Conservation (phyloP, 148 eudicot genomes). For the Rhododendron molle region DNA sequence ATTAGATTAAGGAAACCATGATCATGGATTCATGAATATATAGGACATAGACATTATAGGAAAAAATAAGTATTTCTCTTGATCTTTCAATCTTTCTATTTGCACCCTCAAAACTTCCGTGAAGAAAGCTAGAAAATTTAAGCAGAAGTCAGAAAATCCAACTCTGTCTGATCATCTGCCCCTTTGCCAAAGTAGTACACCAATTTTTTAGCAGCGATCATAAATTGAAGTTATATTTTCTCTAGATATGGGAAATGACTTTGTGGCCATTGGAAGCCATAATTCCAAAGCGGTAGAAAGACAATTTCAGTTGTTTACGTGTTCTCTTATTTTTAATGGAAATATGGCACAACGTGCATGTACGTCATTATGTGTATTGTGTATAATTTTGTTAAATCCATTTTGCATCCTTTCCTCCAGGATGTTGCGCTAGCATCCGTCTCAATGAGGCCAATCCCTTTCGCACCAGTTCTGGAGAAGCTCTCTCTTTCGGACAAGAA, state of each 20-base stretch:
- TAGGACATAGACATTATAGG: neutral
- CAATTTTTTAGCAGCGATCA: neutral
- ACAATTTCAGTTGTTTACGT: neutral
- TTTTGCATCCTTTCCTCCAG: conserved; percentile 29
- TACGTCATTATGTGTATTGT: neutral
- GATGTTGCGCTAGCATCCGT: conserved; percentile 88
- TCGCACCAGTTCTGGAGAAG: conserved; percentile 77
- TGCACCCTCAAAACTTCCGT: neutral
- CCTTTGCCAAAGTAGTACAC: neutral
- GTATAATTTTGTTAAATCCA: neutral
- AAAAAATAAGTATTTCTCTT: neutral
- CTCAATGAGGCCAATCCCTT: conserved; percentile 89
- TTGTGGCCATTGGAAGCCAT: neutral
- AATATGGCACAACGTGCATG: neutral
- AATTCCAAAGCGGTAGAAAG: neutral
- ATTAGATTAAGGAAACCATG: neutral
- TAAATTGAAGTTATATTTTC: neutral
- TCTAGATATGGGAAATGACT: neutral
- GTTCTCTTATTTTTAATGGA: neutral
- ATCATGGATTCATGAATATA: neutral
- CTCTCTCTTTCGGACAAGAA: conserved; percentile 57
- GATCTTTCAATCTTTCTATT: neutral
- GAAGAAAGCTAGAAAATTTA: neutral
- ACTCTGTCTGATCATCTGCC: neutral
- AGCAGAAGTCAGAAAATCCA: neutral